Base-by-base conservation (phyloP, 2,329 filamentous ascomycete species). In the Rutstroemia sp. region DNA sequence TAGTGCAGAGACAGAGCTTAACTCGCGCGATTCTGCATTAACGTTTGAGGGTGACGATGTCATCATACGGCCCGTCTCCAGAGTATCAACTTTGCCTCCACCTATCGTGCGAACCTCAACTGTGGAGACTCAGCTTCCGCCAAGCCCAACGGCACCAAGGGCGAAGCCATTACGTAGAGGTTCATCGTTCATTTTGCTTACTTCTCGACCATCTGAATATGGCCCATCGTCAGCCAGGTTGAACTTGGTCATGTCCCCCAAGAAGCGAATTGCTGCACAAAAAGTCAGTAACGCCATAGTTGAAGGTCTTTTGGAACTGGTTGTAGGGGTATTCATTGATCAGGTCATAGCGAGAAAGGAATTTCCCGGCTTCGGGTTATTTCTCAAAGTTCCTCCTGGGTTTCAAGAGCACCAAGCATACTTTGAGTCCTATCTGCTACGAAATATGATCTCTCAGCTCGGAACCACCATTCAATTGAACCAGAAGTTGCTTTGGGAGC, bases 321-420 rank as follows among this genome's bases (percentile, higher is more conserved):
- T 92, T 2, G 77, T 94, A 49, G 81, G 80, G 19, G 83, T 96
- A 0, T 95, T 96, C 66, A 79, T 88, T 50, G 92, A 96, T 65
- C 90, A 97, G 64, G 75, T 97, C 0, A 81, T 96, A 44, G 80
- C 80, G 30, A 84, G 90, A 25, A 96, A 96, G 68, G 94, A 99
- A 53, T 99, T 97, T 67, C 78, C 86, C 2, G 92, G 94, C 0
- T 88, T 99, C 53, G 85, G 87, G 0, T 74, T 99, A 9, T 95
- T 89, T 66, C 75, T 89, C 53, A 96, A 94, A 69, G 87, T 92
- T 0, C 94, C 95, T 1, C 90, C 94, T 0, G 92, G 92, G 0
- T 96, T 95, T 66, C 83, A 92, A 63, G 94, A 97, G 68, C 91
- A 97, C 64, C 92, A 96, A 66, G 90, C 91, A 0, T 95, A 92